phyloP scores from a whole-genome alignment of 2,329 filamentous ascomycete genomes.

The Aspergillus pseudoviridinutans region DNA sequence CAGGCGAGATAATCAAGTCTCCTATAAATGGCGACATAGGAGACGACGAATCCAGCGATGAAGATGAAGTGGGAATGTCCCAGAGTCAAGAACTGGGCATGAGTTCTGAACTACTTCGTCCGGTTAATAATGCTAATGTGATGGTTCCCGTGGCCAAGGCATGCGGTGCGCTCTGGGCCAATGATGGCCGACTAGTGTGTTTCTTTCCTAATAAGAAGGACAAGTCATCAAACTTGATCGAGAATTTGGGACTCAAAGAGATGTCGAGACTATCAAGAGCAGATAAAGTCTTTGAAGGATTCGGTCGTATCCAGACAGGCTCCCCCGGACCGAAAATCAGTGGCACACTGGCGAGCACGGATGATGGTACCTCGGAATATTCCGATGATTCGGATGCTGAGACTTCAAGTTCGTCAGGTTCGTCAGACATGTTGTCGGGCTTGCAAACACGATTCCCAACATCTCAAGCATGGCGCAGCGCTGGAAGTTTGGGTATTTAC shows the following conservation, averaged over 20 bases:
- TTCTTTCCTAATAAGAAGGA: constrained; percentile 54
- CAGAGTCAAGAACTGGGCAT: constrained; percentile 44
- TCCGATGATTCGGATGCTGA: constrained; percentile 56
- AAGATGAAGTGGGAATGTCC: constrained; percentile 58
- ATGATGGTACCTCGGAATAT: constrained; percentile 43
- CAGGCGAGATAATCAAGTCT: constrained; percentile 48
- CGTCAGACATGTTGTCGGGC: constrained; percentile 41
- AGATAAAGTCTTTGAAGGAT: constrained; percentile 59
- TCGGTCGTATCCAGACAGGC: constrained; percentile 55
- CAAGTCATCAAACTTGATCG: constrained; percentile 48
- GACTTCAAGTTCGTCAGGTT: constrained; percentile 52
- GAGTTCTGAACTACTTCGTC: constrained; percentile 50
- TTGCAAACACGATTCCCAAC: constrained; percentile 47
- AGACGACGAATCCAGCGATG: constrained; percentile 80
- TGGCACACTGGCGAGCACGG: constrained; percentile 39
- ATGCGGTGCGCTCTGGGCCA: constrained; percentile 55
- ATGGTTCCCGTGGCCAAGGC: constrained; percentile 61
- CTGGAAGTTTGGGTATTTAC: constrained; percentile 53
- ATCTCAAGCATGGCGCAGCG: constrained; percentile 50
- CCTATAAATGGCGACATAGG: constrained; percentile 39
- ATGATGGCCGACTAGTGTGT: constrained; percentile 54
- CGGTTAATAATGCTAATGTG: constrained; percentile 58
- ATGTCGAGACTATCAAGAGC: constrained; percentile 46
- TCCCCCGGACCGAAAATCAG: constrained; percentile 46
- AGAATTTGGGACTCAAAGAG: constrained; percentile 45